Conservation (phyloP, 352 stramenopile genomes). For the Phytophthora macrochlamydospora region DNA sequence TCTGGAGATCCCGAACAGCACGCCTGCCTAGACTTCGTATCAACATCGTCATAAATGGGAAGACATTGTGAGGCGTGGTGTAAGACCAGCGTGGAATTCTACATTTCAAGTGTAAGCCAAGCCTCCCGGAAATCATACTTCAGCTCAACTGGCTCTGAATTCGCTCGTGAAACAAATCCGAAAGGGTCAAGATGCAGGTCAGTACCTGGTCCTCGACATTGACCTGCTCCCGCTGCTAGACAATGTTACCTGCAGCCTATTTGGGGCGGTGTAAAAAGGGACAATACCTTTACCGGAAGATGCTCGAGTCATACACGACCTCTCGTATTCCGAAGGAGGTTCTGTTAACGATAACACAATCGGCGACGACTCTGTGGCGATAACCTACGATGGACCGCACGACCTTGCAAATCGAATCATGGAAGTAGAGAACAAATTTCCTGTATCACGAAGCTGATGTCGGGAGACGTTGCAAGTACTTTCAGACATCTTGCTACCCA, state of each 20-base stretch:
- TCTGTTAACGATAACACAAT: conserved; percentile 17
- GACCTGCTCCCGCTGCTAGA: background rate
- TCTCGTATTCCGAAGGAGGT: background rate
- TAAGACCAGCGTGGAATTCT: background rate
- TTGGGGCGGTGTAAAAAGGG: conserved; percentile 16
- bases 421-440: conserved; percentile 14
- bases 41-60: conserved; percentile 9
- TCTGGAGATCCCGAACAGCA: conserved; percentile 1
- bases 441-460: conserved; percentile 14
- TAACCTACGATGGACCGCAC: conserved; percentile 10
- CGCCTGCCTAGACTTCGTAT: conserved; percentile 7
- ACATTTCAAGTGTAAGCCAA: background rate
- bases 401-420: conserved; percentile 7
- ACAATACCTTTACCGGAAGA: background rate
- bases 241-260: conserved; percentile 12
- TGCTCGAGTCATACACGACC: conserved; percentile 17
- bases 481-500: conserved; percentile 10
- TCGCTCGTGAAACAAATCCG: conserved; percentile 15
- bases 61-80: conserved; percentile 7
- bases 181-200: conserved; percentile 9
- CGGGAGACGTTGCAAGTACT: conserved; percentile 15
- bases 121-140: conserved; percentile 13
- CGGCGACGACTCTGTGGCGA: background rate
- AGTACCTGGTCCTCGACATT: conserved; percentile 21
- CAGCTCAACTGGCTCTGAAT: conserved; percentile 7